Base-by-base conservation (phyloP, 805 yeast species). In the Brettanomyces sp. region DNA sequence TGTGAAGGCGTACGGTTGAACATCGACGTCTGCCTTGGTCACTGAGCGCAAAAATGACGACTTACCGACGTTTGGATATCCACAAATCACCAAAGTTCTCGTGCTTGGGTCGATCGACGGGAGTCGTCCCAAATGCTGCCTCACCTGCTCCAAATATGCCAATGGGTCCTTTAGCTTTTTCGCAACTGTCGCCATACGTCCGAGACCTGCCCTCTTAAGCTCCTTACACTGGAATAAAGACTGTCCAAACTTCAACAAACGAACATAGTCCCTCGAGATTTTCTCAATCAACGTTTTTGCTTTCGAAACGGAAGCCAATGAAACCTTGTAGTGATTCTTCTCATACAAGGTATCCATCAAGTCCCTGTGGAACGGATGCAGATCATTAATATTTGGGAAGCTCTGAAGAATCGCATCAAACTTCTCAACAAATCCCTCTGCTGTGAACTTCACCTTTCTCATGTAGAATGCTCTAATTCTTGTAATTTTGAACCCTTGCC, bases 101-200 rank as follows among this genome's bases (percentile, higher is more conserved):
- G 99, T 93, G 69, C 93, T 93, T 63, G 99, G 99, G 67, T 93
- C 99, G 65, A 93, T 93, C 55, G 91, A 79, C 49, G 99, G 99
- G 58, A 93, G 75, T 78, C 99, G 89, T 59, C 98, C 96, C 72
- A 93, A 77, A 72, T 93, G 99, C 73, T 93, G 99, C 73, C 99
- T 84, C 48, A 93, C 99, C 72, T 93, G 98, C 72, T 93, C 99
- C 64, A 93, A 73, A 70, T 93, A 93, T 42, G 79, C 77, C 49
- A 93, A 74, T 21, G 99, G 91, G 65, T 93, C 99, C 70, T 91
- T 93, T 63, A 93, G 77, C 57, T 95, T 88, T 76, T 93, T 93
- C 60, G 82, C 82, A 59, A 93, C 89, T 34, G 99, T 93, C 46
- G 99, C 99, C 99, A 93, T 93, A 70, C 99, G 85, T 76, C 99